Conservation (phyloP, 768 basidiomycete genomes). For the Mycena alexandri region DNA sequence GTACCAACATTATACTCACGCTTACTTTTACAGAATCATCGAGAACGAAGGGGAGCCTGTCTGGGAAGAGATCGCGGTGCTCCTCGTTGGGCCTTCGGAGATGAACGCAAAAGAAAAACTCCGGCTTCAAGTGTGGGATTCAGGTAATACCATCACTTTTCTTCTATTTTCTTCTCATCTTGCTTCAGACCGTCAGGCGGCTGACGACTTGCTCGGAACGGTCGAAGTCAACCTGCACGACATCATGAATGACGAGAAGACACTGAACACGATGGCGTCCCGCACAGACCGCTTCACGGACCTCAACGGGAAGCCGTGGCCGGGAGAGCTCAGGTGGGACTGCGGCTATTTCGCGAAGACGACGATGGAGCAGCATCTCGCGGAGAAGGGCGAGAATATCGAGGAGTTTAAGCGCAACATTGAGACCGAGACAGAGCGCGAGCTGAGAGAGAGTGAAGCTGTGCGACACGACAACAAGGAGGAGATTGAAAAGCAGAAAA, state of each 20-base stretch:
- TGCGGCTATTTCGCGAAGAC: conserved; percentile 67
- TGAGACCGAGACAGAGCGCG: conserved; percentile 59
- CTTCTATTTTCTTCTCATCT: background rate
- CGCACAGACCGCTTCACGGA: conserved; percentile 61
- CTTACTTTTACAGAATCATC: conserved; percentile 62
- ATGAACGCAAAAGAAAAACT: conserved; percentile 76
- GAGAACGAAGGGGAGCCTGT: conserved; percentile 70
- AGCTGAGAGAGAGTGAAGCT: conserved; percentile 57
- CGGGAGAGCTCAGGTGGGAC: conserved; percentile 61
- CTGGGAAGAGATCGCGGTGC: conserved; percentile 76
- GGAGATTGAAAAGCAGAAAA: conserved; percentile 54
- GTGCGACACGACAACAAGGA: conserved; percentile 39
- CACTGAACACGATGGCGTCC: conserved; percentile 60
- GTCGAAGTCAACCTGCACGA: conserved; percentile 57
- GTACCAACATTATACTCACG: background rate
- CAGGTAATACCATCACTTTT: conserved; percentile 53
- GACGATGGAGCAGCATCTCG: conserved; percentile 54
- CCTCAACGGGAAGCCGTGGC: conserved; percentile 44
- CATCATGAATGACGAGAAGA: conserved; percentile 48
- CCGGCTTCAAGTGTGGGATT: conserved; percentile 79
- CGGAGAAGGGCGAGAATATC: conserved; percentile 46
- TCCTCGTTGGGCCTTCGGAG: conserved; percentile 74
- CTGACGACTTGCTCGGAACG: conserved; percentile 64
- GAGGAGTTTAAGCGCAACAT: conserved; percentile 55
- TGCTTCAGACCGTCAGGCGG: conserved; percentile 53